phyloP scores from a whole-genome alignment of 768 basidiomycete species.

The Cyathus striatus region DNA sequence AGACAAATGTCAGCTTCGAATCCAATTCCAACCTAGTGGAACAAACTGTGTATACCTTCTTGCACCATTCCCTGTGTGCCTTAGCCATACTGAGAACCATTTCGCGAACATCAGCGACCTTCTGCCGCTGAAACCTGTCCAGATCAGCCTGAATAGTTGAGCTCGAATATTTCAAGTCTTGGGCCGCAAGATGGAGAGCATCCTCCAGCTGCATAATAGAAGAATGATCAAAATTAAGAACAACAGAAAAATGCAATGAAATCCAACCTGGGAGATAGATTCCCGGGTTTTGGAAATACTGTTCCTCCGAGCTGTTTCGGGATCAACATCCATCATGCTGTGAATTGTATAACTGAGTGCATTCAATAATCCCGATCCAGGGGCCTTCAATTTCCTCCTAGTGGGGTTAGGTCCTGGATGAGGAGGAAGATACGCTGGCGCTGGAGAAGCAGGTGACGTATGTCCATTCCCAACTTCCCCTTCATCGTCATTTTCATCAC shows the following conservation, averaged over 20 bases:
- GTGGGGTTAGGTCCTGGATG: constrained; percentile 77
- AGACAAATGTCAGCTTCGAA: too few species aligned
- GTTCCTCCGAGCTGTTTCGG: constrained; percentile 90
- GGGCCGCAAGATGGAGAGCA: constrained; percentile 85
- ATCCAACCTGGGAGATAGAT: constrained; percentile 83
- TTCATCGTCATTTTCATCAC: constrained; percentile 1
- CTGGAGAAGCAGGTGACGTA: constrained; percentile 33
- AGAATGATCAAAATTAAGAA: background rate
- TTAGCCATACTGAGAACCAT: constrained; percentile 89
- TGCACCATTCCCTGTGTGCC: constrained; percentile 94
- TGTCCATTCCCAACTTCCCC: constrained; percentile 17
- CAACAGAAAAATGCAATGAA: constrained; percentile 2
- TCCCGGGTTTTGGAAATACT: constrained; percentile 93
- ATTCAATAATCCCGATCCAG: constrained; percentile 83
- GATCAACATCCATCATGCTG: constrained; percentile 99
- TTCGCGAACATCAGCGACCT: constrained; percentile 92
- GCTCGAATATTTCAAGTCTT: constrained; percentile 94
- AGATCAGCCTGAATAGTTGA: constrained; percentile 96
- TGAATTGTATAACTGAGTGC: constrained; percentile 93
- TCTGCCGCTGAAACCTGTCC: constrained; percentile 97
- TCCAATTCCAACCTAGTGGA: too few species aligned
- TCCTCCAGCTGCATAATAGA: constrained; percentile 75
- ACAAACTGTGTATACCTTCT: constrained; percentile 57
- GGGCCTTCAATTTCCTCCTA: constrained; percentile 48
- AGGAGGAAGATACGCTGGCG: constrained; percentile 53